Percentiles rank a stretch among this genome's conserved stretches.
Evolutionary conservation across 768 basidiomycete genomes (phyloP).

Genomic region (Tylopilus felleus): DNA sequence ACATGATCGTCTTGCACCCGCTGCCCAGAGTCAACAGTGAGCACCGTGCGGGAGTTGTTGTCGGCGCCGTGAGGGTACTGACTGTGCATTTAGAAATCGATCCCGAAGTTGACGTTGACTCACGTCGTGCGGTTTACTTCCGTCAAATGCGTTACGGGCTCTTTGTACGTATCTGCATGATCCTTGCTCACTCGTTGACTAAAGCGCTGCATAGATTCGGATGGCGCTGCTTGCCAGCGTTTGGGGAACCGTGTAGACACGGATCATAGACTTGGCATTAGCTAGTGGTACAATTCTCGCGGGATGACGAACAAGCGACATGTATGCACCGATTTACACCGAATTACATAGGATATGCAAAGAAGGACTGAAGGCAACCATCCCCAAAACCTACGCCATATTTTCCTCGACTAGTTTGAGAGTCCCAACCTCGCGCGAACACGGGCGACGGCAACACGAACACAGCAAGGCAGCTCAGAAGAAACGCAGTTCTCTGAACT

Average conservation of each 20-base stretch:
- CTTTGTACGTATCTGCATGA: slow-evolving; percentile 87
- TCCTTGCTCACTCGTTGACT: neutral
- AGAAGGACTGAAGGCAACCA: no score
- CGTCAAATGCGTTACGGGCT: slow-evolving; percentile 98
- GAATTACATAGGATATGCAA: no score
- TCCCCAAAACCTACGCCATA: no score
- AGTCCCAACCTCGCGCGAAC: no score
- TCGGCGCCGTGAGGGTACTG: slow-evolving; percentile 5
- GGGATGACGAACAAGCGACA: no score
- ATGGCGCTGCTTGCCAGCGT: slow-evolving; percentile 80
- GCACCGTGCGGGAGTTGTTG: slow-evolving; percentile 21
- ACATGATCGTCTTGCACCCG: no score
- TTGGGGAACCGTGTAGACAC: slow-evolving; percentile 33
- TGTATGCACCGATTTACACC: no score
- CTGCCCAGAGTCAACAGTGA: slow-evolving; percentile 85
- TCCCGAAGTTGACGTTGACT: slow-evolving; percentile 96
- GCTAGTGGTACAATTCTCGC: no score
- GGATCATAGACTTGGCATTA: neutral
- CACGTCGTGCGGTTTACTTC: slow-evolving; percentile 92
- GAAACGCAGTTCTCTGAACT: no score
- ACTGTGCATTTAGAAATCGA: slow-evolving; percentile 74
- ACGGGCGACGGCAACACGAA: no score
- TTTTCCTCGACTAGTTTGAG: no score
- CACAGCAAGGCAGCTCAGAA: no score
- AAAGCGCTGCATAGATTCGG: slow-evolving; percentile 47